Base-by-base conservation (phyloP, 2,329 filamentous ascomycete species). In the Ophiostoma sp. region DNA sequence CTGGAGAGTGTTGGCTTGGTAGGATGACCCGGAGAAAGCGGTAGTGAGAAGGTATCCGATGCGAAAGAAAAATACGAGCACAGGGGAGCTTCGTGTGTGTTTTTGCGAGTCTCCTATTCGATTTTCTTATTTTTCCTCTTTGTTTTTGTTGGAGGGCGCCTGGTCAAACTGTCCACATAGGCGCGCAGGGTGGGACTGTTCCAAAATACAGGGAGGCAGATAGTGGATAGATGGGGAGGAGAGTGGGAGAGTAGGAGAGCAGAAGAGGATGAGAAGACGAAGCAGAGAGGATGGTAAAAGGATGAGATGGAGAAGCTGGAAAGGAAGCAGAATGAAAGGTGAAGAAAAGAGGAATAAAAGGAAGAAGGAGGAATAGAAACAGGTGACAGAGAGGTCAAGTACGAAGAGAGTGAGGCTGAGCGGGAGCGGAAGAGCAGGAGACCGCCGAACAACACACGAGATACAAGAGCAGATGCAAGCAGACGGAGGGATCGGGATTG, bases 131-230 rank as follows among this genome's bases (percentile, higher is more conserved):
- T 40, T 62, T 62, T 62, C 38, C 58, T 62, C 38, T 62, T 40
- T 62, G 36, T 40, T 62, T 40, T 40, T 36, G 58, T 41, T 62
- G 36, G 38, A 62, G 58, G 58, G 58, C 38, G 58, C 58, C 58
- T 62, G 58, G 58, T 62, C 58, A 60, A 58, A 60, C 55, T 60
- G 36, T 55, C 49, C 49, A 55, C 49, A 40, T 62, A 62, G 36
- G 58, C 58, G 58, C 58, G 58, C 12, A 45, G 63, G 18, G 42
- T 38, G 63, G 63, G 63, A 45, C 63, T 65, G 63, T 65, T 65
- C 42, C 63, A 55, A 44, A 65, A 42, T 60, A 60, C 55, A 60
- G 55, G 55, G 55, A 60, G n/a, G n/a, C 40, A 36, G 11, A 12
- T 60, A 36, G 27, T 38, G 55, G 36, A 27, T 60, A 40, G 9